These are phyloP conservation scores for Chalciporus sp. DNA, from an alignment of 1,284 basidiomycete species.

Conservation along the genomic window DNA sequence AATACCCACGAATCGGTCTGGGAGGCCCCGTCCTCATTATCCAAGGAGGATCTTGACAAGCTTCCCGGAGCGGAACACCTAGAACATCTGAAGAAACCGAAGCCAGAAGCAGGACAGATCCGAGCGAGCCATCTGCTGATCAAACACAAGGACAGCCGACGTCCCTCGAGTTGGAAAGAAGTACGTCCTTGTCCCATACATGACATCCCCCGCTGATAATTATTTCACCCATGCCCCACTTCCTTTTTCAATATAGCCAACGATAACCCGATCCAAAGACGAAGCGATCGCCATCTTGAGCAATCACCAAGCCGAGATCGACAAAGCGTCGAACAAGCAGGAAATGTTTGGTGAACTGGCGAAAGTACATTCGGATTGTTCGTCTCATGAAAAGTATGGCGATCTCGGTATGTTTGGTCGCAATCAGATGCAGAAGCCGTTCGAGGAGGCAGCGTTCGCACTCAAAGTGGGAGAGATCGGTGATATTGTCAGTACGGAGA, in stretches of 20 bases:
- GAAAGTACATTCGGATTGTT: conserved; percentile 80
- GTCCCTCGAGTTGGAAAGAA: conserved; percentile 93
- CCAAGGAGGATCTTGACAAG: conserved; percentile 58
- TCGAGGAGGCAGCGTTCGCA: conserved; percentile 89
- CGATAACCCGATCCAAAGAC: conserved; percentile 86
- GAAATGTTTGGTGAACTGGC: conserved; percentile 81
- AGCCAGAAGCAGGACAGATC: conserved; percentile 54
- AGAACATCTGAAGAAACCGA: conserved; percentile 43
- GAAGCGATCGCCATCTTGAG: conserved; percentile 84
- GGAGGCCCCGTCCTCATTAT: conserved; percentile 76
- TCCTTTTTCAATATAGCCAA: conserved; percentile 48
- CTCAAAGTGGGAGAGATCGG: conserved; percentile 86
- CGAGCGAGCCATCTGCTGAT: conserved; percentile 94
- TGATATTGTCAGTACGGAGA: conserved; percentile 87
- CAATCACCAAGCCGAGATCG: conserved; percentile 63
- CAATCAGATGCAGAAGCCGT: conserved; percentile 97
- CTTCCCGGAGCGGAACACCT: conserved; percentile 68
- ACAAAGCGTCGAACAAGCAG: conserved; percentile 43
- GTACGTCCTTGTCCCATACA: conserved; percentile 48
- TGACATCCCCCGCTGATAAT: neutral
- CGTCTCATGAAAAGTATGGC: conserved; percentile 77
- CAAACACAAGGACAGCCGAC: conserved; percentile 87
- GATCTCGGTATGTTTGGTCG: conserved; percentile 87
- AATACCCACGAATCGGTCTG: conserved; percentile 77
- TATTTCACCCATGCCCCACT: neutral